Evolutionary conservation across 768 basidiomycete genomes (phyloP), one percentile per base, ranked within the genome.

Genomic region (Suillus plorans): DNA sequence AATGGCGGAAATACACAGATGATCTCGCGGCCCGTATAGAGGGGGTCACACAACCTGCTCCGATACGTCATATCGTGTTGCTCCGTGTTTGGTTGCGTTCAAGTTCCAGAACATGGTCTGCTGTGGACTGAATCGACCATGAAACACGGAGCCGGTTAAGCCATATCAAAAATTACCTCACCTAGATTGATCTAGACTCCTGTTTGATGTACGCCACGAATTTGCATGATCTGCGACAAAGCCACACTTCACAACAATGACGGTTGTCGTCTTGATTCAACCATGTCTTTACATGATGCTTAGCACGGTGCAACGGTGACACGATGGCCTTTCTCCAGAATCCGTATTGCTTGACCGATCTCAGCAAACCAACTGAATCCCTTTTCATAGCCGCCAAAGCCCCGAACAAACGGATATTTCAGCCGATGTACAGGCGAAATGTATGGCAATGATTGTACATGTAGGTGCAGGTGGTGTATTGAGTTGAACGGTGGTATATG

Each of bases 401-500:
- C 84, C 22, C 67, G 61, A 5, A 72, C 70, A 34, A 84, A 72
- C 5, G 80, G 86, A 69, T 89, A 93, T 70, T 86, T 85, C 36
- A 77, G 61, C 14, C 74, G 69, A 6, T 73, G 73, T 9, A 71
- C 49, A 4, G 63, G 49, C 0, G 84, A 82, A 22, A 73, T 79
- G 78, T 89, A 91, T 0, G 92, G 92, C 60, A 91, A 72, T 5
- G 79, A 86, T 56, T 90, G 88, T 28, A 89, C 85, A 70, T 93
- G 92, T 45, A 94, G 75, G 72, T 93, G 92, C 18, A 94, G 79
- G 71, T 94, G 91, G 42, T 85, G 71, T 6, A 93, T 81, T 41
- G 86, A 88, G 64, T 85, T 88, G 74, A 89, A 91, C 0, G 92
- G 92, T 0, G 91, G 89, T 61, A 92, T 90, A 71, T 94, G 91